Evolutionary conservation across 2,329 filamentous ascomycete genomes (phyloP), one percentile per base, ranked within the genome.

Genomic region (Aspergillus sp.): DNA sequence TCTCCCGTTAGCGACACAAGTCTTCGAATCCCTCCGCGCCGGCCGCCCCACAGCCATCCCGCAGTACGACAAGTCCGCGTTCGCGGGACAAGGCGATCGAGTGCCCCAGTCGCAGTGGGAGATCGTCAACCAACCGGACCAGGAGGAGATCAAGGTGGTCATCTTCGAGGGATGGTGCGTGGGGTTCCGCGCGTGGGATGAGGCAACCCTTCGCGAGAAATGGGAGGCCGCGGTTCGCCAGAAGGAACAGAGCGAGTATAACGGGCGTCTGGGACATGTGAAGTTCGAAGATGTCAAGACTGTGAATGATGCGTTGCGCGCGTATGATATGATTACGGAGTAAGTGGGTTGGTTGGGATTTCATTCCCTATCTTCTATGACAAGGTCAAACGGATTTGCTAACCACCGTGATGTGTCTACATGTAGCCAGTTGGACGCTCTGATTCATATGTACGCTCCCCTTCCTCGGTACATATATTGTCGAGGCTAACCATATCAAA

Each of bases 161-260:
- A 85, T 96, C 54, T 87, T 96, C 63, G 92, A 97, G 75, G 92
- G 93, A 18, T 96, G 92, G 93, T 95, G 90, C 73, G 87, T 96
- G 12, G 93, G 92, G 2, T 96, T 96, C 77, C 86, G 87, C 6
- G 75, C 89, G 0, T 75, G 93, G 12, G 67, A 77, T n/a, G 80
- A 83, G 5, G 73, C 85, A 4, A 80, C 82, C 29, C 73, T 86
- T 3, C 81, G 81, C 66, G 78, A 80, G 70, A 84, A 82, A 61
- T 85, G 85, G 73, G 76, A 79, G 55, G 77, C 76, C 31, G 83
- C 83, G 4, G 76, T 77, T 20, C 63, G 57, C 3, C 72, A 73
- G 53, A 65, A 82, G 72, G 74, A 85, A 73, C 72, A 85, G 73
- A 67, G 75, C 63, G 59, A 81, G 3, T 83, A 85, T 73, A 64